Conservation (phyloP, 1,284 basidiomycete genomes). For the Cryptococcus deneoformans region DNA sequence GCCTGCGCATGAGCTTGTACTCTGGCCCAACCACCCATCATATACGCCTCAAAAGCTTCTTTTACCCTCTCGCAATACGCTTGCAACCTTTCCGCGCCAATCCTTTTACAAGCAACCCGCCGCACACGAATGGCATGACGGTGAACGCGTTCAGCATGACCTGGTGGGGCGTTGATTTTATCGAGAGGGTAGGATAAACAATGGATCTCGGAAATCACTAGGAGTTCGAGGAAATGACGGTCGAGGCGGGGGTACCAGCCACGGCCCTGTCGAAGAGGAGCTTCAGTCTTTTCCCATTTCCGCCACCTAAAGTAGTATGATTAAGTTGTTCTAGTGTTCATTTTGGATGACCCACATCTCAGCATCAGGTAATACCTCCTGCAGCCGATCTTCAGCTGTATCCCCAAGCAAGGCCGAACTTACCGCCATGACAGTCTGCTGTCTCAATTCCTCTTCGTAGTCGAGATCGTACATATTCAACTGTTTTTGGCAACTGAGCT, state of each 20-base stretch:
- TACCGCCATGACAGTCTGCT: slow-evolving; percentile 40
- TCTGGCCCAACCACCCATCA: slow-evolving; percentile 24
- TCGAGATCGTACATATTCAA: slow-evolving; percentile 30
- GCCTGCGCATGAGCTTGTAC: slow-evolving; percentile 4
- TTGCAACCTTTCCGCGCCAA: slow-evolving; percentile 42
- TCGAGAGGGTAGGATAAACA: slow-evolving; percentile 35
- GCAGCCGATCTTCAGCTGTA: background rate
- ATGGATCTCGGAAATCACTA: slow-evolving; percentile 44
- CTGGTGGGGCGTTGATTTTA: slow-evolving; percentile 7
- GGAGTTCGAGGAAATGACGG: slow-evolving; percentile 44
- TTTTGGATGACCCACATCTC: slow-evolving; percentile 23
- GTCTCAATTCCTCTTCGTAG: slow-evolving; percentile 37
- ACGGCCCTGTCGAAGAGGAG: slow-evolving; percentile 38
- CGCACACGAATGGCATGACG: slow-evolving; percentile 40
- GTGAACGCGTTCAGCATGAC: slow-evolving; percentile 31
- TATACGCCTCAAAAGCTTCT: slow-evolving; percentile 45
- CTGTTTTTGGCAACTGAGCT: background rate
- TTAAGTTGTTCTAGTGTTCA: background rate
- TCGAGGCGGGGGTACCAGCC: slow-evolving; percentile 44
- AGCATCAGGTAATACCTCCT: slow-evolving; percentile 42
- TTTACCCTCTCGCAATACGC: slow-evolving; percentile 44
- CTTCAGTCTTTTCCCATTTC: slow-evolving; percentile 44
- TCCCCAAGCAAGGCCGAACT: slow-evolving; percentile 8
- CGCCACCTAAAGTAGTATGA: slow-evolving; percentile 22
- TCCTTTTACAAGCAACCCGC: slow-evolving; percentile 42